Percentiles rank a stretch among this genome's conserved stretches.
These are phyloP conservation scores for Kluyveromyces siamensis DNA, from an alignment of 805 yeast species.

Conservation along the genomic window DNA sequence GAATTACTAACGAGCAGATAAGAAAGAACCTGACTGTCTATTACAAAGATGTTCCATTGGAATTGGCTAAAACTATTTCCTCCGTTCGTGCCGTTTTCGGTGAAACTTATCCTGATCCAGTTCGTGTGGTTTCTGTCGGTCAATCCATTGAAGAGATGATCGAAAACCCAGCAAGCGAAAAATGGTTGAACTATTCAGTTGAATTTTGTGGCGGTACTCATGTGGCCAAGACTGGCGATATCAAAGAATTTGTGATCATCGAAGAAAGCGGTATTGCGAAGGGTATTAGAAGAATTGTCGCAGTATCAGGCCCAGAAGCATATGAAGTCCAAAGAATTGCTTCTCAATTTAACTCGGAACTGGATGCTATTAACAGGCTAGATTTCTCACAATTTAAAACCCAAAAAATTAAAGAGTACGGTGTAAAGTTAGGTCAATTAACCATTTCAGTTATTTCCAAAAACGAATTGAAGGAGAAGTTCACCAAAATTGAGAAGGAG, in stretches of 20 bases:
- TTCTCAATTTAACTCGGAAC: slow-evolving; percentile 50
- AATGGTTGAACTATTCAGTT: slow-evolving; percentile 73
- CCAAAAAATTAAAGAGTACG: slow-evolving; percentile 69
- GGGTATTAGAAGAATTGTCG: slow-evolving; percentile 97
- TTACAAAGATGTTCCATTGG: slow-evolving; percentile 73
- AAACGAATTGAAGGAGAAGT: slow-evolving; percentile 63
- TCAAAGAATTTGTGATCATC: slow-evolving; percentile 77
- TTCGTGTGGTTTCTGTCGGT: slow-evolving; percentile 94
- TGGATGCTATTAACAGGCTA: slow-evolving; percentile 51
- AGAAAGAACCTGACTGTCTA: slow-evolving; percentile 63
- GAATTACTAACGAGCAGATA: slow-evolving; percentile 61
- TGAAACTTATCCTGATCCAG: slow-evolving; percentile 98
- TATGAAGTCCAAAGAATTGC: slow-evolving; percentile 85
- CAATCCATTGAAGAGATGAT: slow-evolving; percentile 76
- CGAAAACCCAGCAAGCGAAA: slow-evolving; percentile 54
- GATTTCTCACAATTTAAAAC: slow-evolving; percentile 75
- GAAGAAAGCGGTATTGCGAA: slow-evolving; percentile 98
- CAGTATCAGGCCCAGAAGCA: slow-evolving; percentile 89
- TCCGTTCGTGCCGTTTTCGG: slow-evolving; percentile 98
- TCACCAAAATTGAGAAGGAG: slow-evolving; percentile 70
- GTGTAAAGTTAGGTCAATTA: slow-evolving; percentile 76
- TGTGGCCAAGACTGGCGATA: slow-evolving; percentile 84
- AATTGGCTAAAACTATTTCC: slow-evolving; percentile 59
- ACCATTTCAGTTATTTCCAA: slow-evolving; percentile 76
- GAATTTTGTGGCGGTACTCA: slow-evolving; percentile 99